A percentile compares a stretch with the other conserved stretches of the same genome.
These are phyloP conservation scores for Elaeis guineensis DNA, from an alignment of 176 grass and related monocot species.

Conservation along the genomic window DNA sequence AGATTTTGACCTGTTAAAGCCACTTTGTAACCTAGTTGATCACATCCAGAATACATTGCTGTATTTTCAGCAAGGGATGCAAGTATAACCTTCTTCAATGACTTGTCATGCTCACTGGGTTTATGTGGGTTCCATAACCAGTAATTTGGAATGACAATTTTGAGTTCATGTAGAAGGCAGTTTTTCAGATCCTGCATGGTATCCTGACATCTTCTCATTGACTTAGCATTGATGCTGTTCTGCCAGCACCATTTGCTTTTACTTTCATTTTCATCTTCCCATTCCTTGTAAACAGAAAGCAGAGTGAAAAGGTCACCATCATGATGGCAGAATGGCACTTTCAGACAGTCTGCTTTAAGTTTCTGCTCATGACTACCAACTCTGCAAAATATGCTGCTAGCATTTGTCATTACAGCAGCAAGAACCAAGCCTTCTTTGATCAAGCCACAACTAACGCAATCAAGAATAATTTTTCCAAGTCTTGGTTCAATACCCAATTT, in stretches of 20 bases:
- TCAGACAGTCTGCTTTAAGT: slow-evolving; percentile 74
- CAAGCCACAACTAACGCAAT: slow-evolving; percentile 57
- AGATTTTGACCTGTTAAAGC: slow-evolving; percentile 60
- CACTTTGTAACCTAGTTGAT: slow-evolving; percentile 81
- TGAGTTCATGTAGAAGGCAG: slow-evolving; percentile 66
- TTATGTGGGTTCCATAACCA: slow-evolving; percentile 77
- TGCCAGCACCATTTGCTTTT: slow-evolving; percentile 85
- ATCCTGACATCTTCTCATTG: slow-evolving; percentile 81
- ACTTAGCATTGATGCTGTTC: slow-evolving; percentile 93
- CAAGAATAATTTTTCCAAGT: slow-evolving; percentile 94
- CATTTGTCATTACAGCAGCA: slow-evolving; percentile 91
- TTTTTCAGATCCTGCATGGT: slow-evolving; percentile 68
- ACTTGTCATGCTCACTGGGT: slow-evolving; percentile 42
- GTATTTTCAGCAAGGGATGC: slow-evolving; percentile 67
- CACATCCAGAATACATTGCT: slow-evolving; percentile 78
- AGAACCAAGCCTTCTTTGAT: slow-evolving; percentile 84
- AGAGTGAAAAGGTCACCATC: slow-evolving; percentile 93
- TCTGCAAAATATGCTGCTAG: slow-evolving; percentile 96
- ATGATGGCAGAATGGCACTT: slow-evolving; percentile 70
- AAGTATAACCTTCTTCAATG: slow-evolving; percentile 67
- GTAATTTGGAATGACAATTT: slow-evolving; percentile 70
- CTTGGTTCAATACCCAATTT: slow-evolving; percentile 85
- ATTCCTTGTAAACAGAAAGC: slow-evolving; percentile 91
- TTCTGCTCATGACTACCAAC: slow-evolving; percentile 72
- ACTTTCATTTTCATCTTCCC: slow-evolving; percentile 61